These are phyloP conservation scores for Emericellopsis atlantica DNA, from an alignment of 2,329 filamentous ascomycete species.

Conservation along the genomic window DNA sequence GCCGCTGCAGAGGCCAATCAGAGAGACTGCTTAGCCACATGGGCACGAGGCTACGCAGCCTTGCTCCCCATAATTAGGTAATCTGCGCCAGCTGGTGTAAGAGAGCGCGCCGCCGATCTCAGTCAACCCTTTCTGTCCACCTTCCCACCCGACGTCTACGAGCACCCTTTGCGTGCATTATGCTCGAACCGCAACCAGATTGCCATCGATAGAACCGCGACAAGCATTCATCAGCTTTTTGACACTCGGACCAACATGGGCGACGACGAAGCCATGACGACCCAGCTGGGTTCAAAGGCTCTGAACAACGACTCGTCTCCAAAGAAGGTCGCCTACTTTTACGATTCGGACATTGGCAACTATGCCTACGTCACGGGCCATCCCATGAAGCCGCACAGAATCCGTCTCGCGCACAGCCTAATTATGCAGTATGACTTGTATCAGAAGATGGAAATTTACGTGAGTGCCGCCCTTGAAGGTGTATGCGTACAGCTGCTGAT, in stretches of 20 bases:
- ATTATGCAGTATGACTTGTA: constrained; percentile 95
- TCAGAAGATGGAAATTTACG: constrained; percentile 92
- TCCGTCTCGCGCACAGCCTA: constrained; percentile 87
- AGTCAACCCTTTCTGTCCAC: background rate
- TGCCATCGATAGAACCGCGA: too few relatives aligned
- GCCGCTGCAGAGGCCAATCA: background rate
- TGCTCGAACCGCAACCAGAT: too few relatives aligned
- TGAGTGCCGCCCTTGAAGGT: constrained; percentile 34
- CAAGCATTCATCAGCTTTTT: background rate
- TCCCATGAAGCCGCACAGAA: constrained; percentile 97
- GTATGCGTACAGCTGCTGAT: background rate
- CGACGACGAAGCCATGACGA: constrained; percentile 15
- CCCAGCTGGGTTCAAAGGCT: constrained; percentile 30
- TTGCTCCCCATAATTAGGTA: constrained; percentile 14
- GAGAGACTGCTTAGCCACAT: background rate
- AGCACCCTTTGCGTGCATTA: too few relatives aligned
- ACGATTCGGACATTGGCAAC: constrained; percentile 96
- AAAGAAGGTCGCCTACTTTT: constrained; percentile 95
- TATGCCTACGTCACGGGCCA: constrained; percentile 95
- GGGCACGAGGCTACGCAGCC: constrained; percentile 1
- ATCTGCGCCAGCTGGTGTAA: constrained; percentile 10
- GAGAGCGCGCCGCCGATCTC: constrained; percentile 5
- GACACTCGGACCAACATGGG: constrained; percentile 15
- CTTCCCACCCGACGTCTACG: too few relatives aligned
- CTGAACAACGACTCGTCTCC: constrained; percentile 29